These are phyloP conservation scores for Capillidium heterosporum DNA, from an alignment of 371 early-diverging fungal genomes.

Conservation along the genomic window DNA sequence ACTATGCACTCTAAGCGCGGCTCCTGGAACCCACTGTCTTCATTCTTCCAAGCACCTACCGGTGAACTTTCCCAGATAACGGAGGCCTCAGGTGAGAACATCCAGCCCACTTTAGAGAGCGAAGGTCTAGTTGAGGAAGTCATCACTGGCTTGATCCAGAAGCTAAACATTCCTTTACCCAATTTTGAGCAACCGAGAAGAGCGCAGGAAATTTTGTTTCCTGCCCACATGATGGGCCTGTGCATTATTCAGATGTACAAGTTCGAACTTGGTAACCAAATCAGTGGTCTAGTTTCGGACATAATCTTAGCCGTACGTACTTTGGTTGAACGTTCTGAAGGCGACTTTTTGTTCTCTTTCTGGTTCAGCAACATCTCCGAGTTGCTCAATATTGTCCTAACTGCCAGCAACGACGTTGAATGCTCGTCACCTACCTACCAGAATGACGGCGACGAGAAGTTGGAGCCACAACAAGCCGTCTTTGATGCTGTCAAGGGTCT, in stretches of 20 bases:
- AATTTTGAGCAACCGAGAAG: conserved; percentile 61
- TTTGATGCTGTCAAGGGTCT: conserved; percentile 5
- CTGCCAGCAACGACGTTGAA: conserved; percentile 3
- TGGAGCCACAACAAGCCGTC: conserved; percentile 3
- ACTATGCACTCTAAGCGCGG: background rate
- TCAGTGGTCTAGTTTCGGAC: conserved; percentile 60
- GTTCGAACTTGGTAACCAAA: conserved; percentile 57
- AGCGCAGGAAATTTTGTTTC: conserved; percentile 78
- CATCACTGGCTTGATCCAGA: conserved; percentile 66
- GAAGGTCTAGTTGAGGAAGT: conserved; percentile 78
- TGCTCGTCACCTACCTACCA: background rate
- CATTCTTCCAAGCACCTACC: conserved; percentile 1
- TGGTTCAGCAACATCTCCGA: conserved; percentile 93
- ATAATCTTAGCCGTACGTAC: conserved; percentile 74
- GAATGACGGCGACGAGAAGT: background rate
- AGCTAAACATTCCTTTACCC: conserved; percentile 72
- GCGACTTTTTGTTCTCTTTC: conserved; percentile 53
- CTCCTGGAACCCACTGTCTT: conserved; percentile 5
- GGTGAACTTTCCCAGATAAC: background rate
- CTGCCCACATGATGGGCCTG: conserved; percentile 77
- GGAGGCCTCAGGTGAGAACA: background rate
- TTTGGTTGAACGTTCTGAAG: conserved; percentile 42
- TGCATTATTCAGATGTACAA: conserved; percentile 76
- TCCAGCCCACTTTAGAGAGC: conserved; percentile 30
- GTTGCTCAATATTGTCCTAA: conserved; percentile 25